These are phyloP conservation scores for Gonium pectorale DNA, from an alignment of 139 green algal species.

Conservation along the genomic window DNA sequence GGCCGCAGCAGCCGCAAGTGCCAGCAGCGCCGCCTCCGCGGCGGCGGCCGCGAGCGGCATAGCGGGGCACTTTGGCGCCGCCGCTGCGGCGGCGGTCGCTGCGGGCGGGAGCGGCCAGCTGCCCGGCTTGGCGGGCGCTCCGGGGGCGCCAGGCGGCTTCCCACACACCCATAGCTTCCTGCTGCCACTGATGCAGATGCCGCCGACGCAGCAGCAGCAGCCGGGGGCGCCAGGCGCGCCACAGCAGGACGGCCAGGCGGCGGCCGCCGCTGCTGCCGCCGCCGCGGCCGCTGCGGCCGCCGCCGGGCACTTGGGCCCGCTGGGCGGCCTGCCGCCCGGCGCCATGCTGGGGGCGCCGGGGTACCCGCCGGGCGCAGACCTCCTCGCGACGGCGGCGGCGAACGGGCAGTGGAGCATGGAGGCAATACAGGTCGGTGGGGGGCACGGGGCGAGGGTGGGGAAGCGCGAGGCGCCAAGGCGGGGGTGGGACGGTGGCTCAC, in stretches of 20 bases:
- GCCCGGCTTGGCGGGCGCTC: neutral
- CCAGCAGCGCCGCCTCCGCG: neutral
- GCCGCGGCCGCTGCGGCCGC: slow-evolving; percentile 2
- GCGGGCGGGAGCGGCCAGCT: neutral
- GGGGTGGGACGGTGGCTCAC: too few relatives aligned
- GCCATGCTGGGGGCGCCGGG: neutral
- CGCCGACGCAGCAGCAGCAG: neutral
- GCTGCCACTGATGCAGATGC: slow-evolving; percentile 17
- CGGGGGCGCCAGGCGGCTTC: neutral
- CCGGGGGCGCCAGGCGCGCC: neutral
- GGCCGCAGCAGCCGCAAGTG: neutral
- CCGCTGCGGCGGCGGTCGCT: neutral
- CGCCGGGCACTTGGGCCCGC: neutral
- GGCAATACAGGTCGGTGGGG: neutral
- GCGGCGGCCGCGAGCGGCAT: too few relatives aligned
- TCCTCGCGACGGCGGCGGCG: neutral
- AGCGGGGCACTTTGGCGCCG: neutral
- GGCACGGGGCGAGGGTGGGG: neutral
- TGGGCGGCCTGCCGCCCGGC: neutral
- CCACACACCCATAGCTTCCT: neutral
- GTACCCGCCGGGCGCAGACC: too few relatives aligned
- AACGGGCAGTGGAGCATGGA: slow-evolving; percentile 41
- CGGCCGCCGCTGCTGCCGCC: neutral
- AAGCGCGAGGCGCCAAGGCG: neutral
- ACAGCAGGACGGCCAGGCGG: slow-evolving; percentile 22